Evolutionary conservation across 169 alveolate genomes (phyloP), one percentile per base, ranked within the genome.

Genomic region (Eimeria maxima): DNA sequence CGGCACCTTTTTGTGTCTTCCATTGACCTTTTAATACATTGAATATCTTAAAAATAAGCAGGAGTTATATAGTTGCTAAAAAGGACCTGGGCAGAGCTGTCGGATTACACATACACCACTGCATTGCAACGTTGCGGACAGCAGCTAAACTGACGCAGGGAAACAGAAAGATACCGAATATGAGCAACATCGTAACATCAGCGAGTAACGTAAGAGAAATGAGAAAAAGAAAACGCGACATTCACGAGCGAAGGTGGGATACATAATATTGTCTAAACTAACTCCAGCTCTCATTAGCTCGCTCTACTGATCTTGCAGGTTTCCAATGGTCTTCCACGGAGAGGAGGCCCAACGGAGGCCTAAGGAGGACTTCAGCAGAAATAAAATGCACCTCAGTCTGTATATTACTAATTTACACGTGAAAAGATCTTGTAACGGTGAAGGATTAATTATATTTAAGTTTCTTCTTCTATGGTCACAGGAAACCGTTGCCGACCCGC

Each of bases 401-500:
- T 6, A 10, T 69, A 4, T 22, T 33, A 29, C 29, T 69, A 11
- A 69, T 6, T 29, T 29, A 29, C 24, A 29, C 78, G 27, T 10
- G 13, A 29, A 69, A 29, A 69, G 20, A 69, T 13, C 5, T 69
- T 69, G 6, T 4, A 29, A 69, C 4, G 24, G 47, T 4, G 20
- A 69, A 69, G 27, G 20, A 69, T 1, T 4, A 29, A 69, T 69
- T 69, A 69, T 24, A 13, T n/a, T 69, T 6, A 13, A n/a, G n/a
- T 29, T 69, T 5, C 27, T 29, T 29, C 29, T 27, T 13, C 47
- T 11, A n/a, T 69, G 24, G 7, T 29, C 27, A 47, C 78, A 69
- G 24, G 78, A 69, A 69, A 8, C 78, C 29, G 44, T 47, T 69
- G 78, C 78, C 78, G 78, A 69, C 78, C 47, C 24, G 78, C 78